Evolutionary conservation across 257 asterid species (phyloP), one percentile per base, ranked within the genome.

Genomic region (Solanum lycopersicoides): DNA sequence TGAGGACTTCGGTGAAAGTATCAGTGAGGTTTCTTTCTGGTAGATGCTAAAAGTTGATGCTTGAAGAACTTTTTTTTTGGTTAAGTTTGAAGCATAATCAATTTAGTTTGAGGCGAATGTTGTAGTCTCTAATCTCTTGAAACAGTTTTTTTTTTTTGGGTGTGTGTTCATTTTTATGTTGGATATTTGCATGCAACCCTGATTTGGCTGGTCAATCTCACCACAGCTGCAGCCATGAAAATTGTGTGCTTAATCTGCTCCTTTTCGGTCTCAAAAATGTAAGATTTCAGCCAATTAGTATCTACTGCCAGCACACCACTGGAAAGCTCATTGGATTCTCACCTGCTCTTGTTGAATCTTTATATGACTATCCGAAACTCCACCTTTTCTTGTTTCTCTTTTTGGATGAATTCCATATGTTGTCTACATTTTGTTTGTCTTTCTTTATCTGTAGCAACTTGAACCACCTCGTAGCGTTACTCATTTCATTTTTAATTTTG

Each of bases 381-480:
- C 96, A 92, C 35, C 94, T 73, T 72, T 87, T 94, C 89, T 92
- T 95, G 83, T 92, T 95, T 89, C 86, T 95, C 87, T 88, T 92
- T 6, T 86, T 94, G 20, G 90, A 84, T 16, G 28, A 90, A 89
- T 76, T 92, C 6, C 94, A 90, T 75, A 83, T 86, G 69, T 60
- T 89, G 44, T 94, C 95, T 25, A 88, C 86, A 34, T 90, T 93
- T 69, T 93, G 98, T 88, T 91, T 92, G 20, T 91, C 98, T 89
- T 92, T 97, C 89, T 95, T 96, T 93, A 92, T 90, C 53, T 98
- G 98, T 3, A 97, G 90, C 72, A 96, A 84, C 89, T 76, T 95
- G 60, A 97, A 86, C 99, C 98, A 96, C 90, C 96, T 91, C 18
- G 94, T 87, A 91, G 98, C 99, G 88, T 95, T 96, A 75, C 98